These are phyloP conservation scores for Trichothecium sympodiale DNA, from an alignment of 2,329 filamentous ascomycete species.

Conservation along the genomic window DNA sequence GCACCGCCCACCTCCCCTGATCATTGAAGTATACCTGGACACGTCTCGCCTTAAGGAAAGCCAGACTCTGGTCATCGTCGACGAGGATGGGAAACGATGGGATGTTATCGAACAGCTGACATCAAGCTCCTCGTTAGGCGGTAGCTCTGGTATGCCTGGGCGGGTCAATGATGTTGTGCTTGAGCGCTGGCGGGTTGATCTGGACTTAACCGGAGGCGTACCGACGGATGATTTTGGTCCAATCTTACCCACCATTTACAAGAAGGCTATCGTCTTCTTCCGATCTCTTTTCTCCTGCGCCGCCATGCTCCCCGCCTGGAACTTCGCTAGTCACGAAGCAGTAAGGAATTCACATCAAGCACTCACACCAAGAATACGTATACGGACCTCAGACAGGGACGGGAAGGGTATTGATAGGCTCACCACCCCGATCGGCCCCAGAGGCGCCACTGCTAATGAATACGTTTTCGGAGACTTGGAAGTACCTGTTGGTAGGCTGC, in stretches of 20 bases:
- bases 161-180: constrained; percentile 66
- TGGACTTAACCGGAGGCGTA: constrained; percentile 44
- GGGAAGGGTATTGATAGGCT: constrained; percentile 55
- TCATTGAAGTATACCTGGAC: constrained; percentile 87
- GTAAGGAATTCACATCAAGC: constrained; percentile 57
- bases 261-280: constrained; percentile 92
- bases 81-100: constrained; percentile 85
- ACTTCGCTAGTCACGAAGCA: constrained; percentile 62
- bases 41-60: constrained; percentile 67
- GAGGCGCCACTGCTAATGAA: constrained; percentile 45
- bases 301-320: constrained; percentile 77
- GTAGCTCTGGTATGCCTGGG: constrained; percentile 27
- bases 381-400: constrained; percentile 51
- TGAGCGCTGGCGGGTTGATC: constrained; percentile 81
- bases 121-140: constrained; percentile 41
- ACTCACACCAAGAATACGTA: constrained; percentile 70
- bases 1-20: constrained; percentile 67
- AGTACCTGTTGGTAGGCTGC: constrained; percentile 75
- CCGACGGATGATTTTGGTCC: constrained; percentile 48
- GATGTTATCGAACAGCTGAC: constrained; percentile 78
- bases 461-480: constrained; percentile 78
- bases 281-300: constrained; percentile 76
- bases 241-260: constrained; percentile 79
- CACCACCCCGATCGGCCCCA: constrained; percentile 24
- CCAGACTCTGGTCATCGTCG: constrained; percentile 77